Conservation (phyloP, 2,329 filamentous ascomycete species). For the Mollisia scopiformis region DNA sequence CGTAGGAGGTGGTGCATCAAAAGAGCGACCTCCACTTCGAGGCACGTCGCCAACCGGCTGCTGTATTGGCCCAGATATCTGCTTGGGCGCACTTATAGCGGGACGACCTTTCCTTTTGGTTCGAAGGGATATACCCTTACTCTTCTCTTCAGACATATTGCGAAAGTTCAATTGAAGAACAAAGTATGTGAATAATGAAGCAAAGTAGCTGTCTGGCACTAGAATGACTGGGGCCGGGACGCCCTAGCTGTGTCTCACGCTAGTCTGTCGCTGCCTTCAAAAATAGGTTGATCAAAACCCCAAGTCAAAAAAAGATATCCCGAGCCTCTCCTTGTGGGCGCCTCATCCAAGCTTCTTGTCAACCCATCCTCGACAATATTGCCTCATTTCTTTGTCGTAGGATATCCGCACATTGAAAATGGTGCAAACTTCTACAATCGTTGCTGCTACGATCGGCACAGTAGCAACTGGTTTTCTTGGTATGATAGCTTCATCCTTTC, state of each 20-base stretch:
- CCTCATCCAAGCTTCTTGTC: slow-evolving; percentile 15
- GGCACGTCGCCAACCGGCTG: slow-evolving; percentile 48
- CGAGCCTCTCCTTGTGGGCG: slow-evolving; percentile 3
- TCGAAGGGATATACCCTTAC: slow-evolving; percentile 62
- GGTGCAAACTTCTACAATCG: slow-evolving; percentile 56
- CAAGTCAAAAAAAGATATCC: slow-evolving; percentile 5
- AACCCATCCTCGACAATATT: slow-evolving; percentile 9
- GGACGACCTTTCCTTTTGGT: slow-evolving; percentile 65
- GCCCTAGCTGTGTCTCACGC: background rate
- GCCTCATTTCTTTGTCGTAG: background rate
- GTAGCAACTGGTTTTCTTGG: slow-evolving; percentile 62
- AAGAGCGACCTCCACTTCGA: slow-evolving; percentile 39
- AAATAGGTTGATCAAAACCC: background rate
- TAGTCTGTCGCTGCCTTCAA: background rate
- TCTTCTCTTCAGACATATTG: slow-evolving; percentile 63
- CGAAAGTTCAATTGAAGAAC: background rate
- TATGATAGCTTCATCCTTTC: slow-evolving; percentile 40
- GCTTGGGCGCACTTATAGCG: slow-evolving; percentile 62
- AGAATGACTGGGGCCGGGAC: background rate
- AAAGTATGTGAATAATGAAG: background rate
- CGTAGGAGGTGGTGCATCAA: slow-evolving; percentile 44
- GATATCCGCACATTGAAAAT: slow-evolving; percentile 32
- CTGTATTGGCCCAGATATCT: slow-evolving; percentile 64
- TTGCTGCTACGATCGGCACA: slow-evolving; percentile 64
- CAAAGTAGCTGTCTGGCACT: too few species aligned